phyloP scores from a whole-genome alignment of 176 grass and related monocot species.

The Phoenix roebelenii region DNA sequence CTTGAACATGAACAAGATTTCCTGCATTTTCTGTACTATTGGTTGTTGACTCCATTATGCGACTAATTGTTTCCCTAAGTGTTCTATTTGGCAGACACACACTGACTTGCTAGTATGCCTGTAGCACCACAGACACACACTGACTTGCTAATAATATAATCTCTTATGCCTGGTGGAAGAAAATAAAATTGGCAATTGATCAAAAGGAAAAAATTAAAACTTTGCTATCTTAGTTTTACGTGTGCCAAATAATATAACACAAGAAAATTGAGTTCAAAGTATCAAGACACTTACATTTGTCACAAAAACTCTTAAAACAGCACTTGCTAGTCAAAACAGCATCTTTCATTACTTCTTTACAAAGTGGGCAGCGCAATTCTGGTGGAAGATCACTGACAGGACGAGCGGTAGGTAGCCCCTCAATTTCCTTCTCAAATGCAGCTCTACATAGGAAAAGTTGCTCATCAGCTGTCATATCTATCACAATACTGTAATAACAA shows the following conservation, averaged over 20 bases:
- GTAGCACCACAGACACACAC: conserved; percentile 85
- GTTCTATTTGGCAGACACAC: conserved; percentile 92
- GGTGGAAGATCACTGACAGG: conserved; percentile 69
- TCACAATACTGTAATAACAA: too few relatives aligned
- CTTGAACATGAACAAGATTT: conserved; percentile 69
- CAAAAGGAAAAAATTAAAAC: too few relatives aligned
- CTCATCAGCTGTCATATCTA: too few relatives aligned
- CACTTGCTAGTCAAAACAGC: conserved; percentile 99
- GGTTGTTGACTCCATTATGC: conserved; percentile 82
- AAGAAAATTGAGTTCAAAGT: background rate
- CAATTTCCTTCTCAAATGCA: conserved; percentile 98
- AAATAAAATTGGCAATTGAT: conserved; percentile 4
- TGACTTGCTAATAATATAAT: conserved; percentile 71
- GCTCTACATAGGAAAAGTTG: conserved; percentile 44
- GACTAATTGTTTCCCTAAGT: conserved; percentile 82
- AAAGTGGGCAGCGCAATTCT: conserved; percentile 75
- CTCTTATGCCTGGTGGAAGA: conserved; percentile 66
- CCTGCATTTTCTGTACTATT: conserved; percentile 84
- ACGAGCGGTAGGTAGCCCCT: conserved; percentile 68
- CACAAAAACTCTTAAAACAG: conserved; percentile 97
- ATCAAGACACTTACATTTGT: conserved; percentile 70
- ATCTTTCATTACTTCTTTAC: conserved; percentile 99
- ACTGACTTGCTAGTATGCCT: conserved; percentile 79
- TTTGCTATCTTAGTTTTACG: too few relatives aligned
- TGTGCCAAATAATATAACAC: background rate